phyloP scores from a whole-genome alignment of 257 asterid genomes.

The Paraleonurus japonicus region DNA sequence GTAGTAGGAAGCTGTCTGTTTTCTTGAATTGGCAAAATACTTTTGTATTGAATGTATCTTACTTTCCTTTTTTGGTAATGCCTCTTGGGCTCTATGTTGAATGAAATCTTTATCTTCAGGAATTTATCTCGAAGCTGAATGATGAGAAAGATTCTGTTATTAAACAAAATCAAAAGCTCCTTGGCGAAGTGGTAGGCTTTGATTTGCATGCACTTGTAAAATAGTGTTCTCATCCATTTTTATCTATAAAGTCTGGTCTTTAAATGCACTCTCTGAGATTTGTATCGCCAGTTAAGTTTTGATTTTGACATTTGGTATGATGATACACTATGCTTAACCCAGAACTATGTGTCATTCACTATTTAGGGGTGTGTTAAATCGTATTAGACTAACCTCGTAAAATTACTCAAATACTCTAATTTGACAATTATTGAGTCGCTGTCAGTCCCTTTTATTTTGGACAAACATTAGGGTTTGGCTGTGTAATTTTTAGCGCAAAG shows the following conservation, averaged over 20 bases:
- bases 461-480: too few species aligned
- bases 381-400: neutral
- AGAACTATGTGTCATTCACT: neutral
- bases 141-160: conserved; percentile 63
- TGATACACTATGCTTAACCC: neutral
- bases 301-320: conserved; percentile 6
- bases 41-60: neutral
- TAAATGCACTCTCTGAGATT: neutral
- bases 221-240: neutral
- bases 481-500: too few species aligned
- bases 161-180: conserved; percentile 59
- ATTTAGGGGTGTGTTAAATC: neutral
- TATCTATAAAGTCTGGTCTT: neutral
- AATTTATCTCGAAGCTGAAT: conserved; percentile 51
- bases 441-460: too few species aligned
- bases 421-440: too few species aligned
- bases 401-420: neutral
- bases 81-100: conserved; percentile 9
- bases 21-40: neutral
- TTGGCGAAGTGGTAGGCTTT: conserved; percentile 64
- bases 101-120: conserved; percentile 39
- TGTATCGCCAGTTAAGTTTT: neutral
- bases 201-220: conserved; percentile 9
- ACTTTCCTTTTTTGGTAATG: neutral
- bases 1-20: neutral